These are phyloP conservation scores for Neopestalotiopsis sp. DNA, from an alignment of 2,329 filamentous ascomycete genomes.

Conservation along the genomic window DNA sequence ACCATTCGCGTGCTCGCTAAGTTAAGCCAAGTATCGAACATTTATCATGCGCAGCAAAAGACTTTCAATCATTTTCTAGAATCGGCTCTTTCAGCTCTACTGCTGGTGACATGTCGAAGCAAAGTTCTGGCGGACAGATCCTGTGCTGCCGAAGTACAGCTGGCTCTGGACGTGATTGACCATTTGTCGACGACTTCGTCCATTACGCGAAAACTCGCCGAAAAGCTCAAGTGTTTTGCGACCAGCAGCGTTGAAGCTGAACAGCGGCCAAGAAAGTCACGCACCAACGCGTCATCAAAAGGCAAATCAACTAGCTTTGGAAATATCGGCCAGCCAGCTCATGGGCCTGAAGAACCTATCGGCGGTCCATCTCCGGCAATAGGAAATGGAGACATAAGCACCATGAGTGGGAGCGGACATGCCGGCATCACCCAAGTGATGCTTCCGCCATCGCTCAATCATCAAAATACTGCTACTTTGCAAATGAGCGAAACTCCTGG, in stretches of 20 bases:
- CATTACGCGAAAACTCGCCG: slow-evolving; percentile 6
- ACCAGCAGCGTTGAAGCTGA: not conserved
- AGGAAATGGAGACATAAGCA: not conserved
- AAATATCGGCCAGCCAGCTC: not conserved
- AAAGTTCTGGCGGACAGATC: not conserved
- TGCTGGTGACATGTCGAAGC: slow-evolving; percentile 3
- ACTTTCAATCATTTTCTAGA: slow-evolving; percentile 17
- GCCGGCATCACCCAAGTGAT: not conserved
- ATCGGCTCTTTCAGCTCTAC: slow-evolving; percentile 7
- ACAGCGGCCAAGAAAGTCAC: not conserved
- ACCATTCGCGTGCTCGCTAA: slow-evolving; percentile 12
- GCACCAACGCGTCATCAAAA: not conserved
- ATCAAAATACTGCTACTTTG: not conserved
- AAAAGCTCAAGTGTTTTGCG: slow-evolving; percentile 9
- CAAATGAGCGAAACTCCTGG: not conserved
- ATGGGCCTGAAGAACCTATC: not conserved
- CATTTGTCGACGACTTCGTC: slow-evolving; percentile 5
- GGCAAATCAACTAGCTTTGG: not conserved
- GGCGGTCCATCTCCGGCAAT: not conserved
- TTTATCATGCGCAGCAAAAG: slow-evolving; percentile 15
- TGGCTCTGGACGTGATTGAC: slow-evolving; percentile 3
- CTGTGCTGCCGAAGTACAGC: slow-evolving; percentile 3
- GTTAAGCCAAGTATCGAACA: slow-evolving; percentile 3
- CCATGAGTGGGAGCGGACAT: not conserved
- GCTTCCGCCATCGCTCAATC: not conserved